Evolutionary conservation across 139 green algal genomes (phyloP).

Genomic region (Picochlorum sp.): DNA sequence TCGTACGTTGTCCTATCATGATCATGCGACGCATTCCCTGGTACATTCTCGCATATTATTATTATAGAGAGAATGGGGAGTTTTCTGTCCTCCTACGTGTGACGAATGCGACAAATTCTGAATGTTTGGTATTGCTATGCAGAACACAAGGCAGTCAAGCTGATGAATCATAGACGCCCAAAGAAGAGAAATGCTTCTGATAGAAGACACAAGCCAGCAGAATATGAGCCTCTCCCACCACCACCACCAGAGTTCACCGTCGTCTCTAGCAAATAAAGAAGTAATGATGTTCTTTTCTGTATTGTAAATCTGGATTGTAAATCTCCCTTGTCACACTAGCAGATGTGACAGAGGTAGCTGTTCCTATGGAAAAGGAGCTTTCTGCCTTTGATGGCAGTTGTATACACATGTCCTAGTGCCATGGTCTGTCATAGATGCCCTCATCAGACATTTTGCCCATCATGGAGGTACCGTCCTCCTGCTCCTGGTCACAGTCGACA

Average conservation of each 20-base stretch:
- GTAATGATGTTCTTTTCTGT: neutral
- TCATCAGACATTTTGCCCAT: too few species aligned
- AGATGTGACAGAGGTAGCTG: too few species aligned
- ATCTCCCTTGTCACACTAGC: too few species aligned
- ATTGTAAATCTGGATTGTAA: too few species aligned
- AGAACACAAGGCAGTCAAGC: conserved; percentile 13
- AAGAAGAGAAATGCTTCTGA: conserved; percentile 23
- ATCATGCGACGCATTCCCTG: neutral
- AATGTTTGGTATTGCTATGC: neutral
- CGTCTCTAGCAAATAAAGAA: conserved; percentile 13
- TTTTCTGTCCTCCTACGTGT: too few species aligned
- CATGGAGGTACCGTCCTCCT: too few species aligned
- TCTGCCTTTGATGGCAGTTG: too few species aligned
- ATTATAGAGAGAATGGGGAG: too few species aligned
- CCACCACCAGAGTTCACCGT: conserved; percentile 37
- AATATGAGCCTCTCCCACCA: conserved; percentile 37
- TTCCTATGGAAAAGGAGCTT: too few species aligned
- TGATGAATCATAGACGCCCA: conserved; percentile 16
- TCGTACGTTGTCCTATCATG: neutral
- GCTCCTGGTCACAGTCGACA: too few species aligned
- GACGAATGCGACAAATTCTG: neutral
- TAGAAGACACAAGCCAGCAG: conserved; percentile 29
- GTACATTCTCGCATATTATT: neutral
- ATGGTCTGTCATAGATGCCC: too few species aligned
- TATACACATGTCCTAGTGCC: too few species aligned